Evolutionary conservation across 805 yeast genomes (phyloP), one percentile per base, ranked within the genome.

Genomic region (Ogataea pilisensis): DNA sequence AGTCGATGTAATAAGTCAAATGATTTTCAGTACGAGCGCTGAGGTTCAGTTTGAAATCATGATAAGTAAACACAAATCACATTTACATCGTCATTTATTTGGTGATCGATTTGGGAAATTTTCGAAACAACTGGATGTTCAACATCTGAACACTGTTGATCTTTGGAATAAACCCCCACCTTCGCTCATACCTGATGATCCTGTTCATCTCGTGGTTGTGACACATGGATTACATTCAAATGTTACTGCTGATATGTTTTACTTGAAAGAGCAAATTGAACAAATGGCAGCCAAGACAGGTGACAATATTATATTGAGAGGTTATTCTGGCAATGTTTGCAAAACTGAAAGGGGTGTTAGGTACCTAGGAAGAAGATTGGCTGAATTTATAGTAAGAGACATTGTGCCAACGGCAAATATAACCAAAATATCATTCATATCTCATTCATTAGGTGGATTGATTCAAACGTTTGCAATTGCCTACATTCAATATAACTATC

Each of bases 191-290:
- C 65, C 71, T 0, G 53, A 65, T 5, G 60, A 64, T 42, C 93
- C 95, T 0, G 75, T 82, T 12, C 99, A 93, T 66, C 66, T 93
- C 41, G 93, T 91, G 3, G 70, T 93, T 4, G 51, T 90, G 11
- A 88, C 96, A 0, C 99, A 93, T 60, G 99, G 99, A 0, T 72
- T 93, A 20, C 95, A 88, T 55, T 86, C 97, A 2, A 93, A 90
- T 54, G 75, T 82, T 4, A 82, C 93, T 2, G 88, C 95, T 9
- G 99, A 93, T 61, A 78, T 93, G 95, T 70, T 86, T 16, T 90
- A 82, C 53, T 54, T 91, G 42, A 89, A 89, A 50, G 98, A 93
- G 54, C 73, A 73, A 51, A 76, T 93, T 13, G 93, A 86, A 48
- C 58, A 65, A 21, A 55, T 49, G 37, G 63, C 72, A 1, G 56